Conservation (phyloP, 495 filamentous ascomycete genomes). For the Aspergillus funiculosus region DNA sequence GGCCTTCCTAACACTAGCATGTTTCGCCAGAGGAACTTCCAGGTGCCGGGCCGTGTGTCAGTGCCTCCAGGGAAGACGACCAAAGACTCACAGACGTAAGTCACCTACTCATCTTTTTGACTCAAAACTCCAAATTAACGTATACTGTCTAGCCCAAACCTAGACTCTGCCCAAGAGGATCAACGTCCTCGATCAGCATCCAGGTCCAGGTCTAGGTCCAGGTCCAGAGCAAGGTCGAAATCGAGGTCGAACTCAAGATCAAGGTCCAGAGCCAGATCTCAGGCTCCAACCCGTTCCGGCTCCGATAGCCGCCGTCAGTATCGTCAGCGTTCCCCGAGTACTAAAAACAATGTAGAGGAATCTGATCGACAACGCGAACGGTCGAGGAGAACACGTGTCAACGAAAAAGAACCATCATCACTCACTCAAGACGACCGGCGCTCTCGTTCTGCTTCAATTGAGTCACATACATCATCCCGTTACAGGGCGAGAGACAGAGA, state of each 20-base stretch:
- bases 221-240: no score
- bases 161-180: slow-evolving; percentile 24
- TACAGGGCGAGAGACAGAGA: slow-evolving; percentile 39
- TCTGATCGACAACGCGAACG: slow-evolving; percentile 42
- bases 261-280: slow-evolving; percentile 30
- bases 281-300: slow-evolving; percentile 40
- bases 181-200: slow-evolving; percentile 27
- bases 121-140: background rate
- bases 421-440: slow-evolving; percentile 38
- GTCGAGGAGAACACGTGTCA: slow-evolving; percentile 39
- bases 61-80: slow-evolving; percentile 22
- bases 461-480: slow-evolving; percentile 48
- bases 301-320: slow-evolving; percentile 49
- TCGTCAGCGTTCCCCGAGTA: slow-evolving; percentile 53
- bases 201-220: slow-evolving; percentile 28
- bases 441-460: slow-evolving; percentile 48
- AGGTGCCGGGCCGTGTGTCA: slow-evolving; percentile 26
- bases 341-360: slow-evolving; percentile 44
- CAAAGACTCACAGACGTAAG: slow-evolving; percentile 37
- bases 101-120: background rate
- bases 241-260: slow-evolving; percentile 32
- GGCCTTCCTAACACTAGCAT: slow-evolving; percentile 74
- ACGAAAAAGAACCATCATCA: slow-evolving; percentile 43
- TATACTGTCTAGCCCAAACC: slow-evolving; percentile 15
- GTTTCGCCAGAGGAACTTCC: slow-evolving; percentile 37